Conservation (phyloP, 2,329 filamentous ascomycete genomes). For the Colletotrichum spinosum region DNA sequence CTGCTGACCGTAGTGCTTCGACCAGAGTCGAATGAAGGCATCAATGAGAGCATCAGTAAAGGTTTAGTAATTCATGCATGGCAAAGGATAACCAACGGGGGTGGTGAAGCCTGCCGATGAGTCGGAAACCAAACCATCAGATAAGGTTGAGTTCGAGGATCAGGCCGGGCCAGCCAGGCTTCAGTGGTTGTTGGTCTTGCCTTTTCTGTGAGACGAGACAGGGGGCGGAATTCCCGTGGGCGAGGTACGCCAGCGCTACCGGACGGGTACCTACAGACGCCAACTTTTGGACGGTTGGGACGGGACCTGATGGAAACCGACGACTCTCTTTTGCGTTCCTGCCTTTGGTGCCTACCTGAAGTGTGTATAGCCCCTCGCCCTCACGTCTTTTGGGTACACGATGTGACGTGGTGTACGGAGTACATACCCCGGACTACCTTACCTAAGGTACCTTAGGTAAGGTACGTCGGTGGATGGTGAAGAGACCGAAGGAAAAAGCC, state of each 20-base stretch:
- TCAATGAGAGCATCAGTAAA: conserved; percentile 1
- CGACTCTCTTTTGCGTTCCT: neutral
- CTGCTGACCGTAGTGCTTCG: neutral
- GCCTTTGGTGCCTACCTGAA: too few relatives aligned
- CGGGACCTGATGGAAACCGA: conserved; percentile 12
- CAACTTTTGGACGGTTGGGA: conserved; percentile 1
- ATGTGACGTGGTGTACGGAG: neutral
- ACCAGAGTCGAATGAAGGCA: neutral
- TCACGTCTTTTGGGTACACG: too few relatives aligned
- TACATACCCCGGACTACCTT: neutral
- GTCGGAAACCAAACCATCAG: neutral
- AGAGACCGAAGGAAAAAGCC: conserved; percentile 27
- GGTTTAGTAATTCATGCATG: neutral
- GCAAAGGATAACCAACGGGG: conserved; percentile 1
- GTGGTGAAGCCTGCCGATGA: neutral
- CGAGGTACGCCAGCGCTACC: conserved; percentile 24
- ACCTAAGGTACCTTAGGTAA: neutral
- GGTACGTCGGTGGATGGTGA: conserved; percentile 7
- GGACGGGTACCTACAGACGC: conserved; percentile 17
- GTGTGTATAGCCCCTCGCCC: too few relatives aligned
- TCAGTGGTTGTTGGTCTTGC: neutral
- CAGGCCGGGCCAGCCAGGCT: neutral
- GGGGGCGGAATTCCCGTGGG: neutral
- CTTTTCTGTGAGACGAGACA: too few relatives aligned
- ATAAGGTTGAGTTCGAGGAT: conserved; percentile 25